These are phyloP conservation scores for Aspergillus fumigatus DNA, from an alignment of 2,329 filamentous ascomycete species.

Conservation along the genomic window DNA sequence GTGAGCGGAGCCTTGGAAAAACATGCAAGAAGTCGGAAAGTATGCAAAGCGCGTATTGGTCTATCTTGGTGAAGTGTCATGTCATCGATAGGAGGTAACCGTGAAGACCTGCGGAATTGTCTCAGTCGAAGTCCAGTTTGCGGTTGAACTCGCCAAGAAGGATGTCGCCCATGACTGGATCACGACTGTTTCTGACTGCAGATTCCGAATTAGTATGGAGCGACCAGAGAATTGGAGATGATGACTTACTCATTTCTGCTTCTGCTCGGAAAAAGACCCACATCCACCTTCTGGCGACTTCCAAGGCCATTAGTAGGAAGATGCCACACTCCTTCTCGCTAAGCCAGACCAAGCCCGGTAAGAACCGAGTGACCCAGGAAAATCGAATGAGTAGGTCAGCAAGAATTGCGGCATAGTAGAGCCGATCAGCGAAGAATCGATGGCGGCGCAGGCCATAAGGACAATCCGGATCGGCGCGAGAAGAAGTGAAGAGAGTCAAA, in stretches of 20 bases:
- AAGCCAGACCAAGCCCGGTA: constrained; percentile 74
- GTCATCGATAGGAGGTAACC: constrained; percentile 9
- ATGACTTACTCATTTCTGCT: constrained; percentile 74
- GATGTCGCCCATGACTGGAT: constrained; percentile 62
- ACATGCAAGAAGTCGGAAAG: constrained; percentile 5
- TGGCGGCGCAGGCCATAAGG: constrained; percentile 73
- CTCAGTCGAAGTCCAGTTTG: constrained; percentile 59
- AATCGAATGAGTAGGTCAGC: constrained; percentile 79
- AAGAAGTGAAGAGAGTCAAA: constrained; percentile 68
- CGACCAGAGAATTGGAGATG: neutral
- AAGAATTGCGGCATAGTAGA: constrained; percentile 79
- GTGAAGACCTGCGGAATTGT: neutral
- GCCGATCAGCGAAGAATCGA: constrained; percentile 65
- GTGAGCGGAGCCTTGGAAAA: neutral
- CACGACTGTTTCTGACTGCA: constrained; percentile 51
- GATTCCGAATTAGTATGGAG: constrained; percentile 6
- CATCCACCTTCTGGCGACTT: constrained; percentile 85
- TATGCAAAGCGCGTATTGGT: constrained; percentile 11
- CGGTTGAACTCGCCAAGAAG: constrained; percentile 67
- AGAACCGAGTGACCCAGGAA: constrained; percentile 87
- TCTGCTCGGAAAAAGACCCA: constrained; percentile 97
- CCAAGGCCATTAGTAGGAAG: constrained; percentile 79
- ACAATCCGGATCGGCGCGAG: constrained; percentile 59
- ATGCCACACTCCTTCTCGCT: constrained; percentile 84
- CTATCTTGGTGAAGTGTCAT: constrained; percentile 17